phyloP scores from a whole-genome alignment of 2,329 filamentous ascomycete species.

The Aspergillus quadrilineatus region DNA sequence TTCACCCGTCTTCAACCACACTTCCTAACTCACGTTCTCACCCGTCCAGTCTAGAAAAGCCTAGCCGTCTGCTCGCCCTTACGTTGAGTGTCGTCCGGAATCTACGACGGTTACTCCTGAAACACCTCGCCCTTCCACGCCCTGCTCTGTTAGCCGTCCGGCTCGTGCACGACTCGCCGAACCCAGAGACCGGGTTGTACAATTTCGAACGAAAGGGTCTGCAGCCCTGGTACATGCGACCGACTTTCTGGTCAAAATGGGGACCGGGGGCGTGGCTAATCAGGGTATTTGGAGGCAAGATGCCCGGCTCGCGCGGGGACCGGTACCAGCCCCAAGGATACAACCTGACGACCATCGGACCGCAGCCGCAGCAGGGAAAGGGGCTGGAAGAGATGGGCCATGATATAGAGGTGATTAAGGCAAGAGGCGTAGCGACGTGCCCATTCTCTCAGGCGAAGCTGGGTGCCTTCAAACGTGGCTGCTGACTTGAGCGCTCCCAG shows the following conservation, averaged over 20 bases:
- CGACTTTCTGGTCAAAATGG: constrained; percentile 23
- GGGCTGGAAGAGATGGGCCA: constrained; percentile 19
- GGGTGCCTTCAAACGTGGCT: neutral
- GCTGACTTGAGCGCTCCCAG: no score
- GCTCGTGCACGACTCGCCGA: constrained; percentile 9
- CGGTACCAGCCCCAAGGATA: constrained; percentile 20
- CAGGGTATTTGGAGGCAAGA: constrained; percentile 23
- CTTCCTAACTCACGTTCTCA: no score
- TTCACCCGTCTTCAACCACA: no score
- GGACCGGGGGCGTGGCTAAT: constrained; percentile 18
- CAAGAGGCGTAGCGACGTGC: constrained; percentile 16
- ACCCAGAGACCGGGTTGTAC: constrained; percentile 15
- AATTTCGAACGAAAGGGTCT: constrained; percentile 16
- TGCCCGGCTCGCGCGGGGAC: constrained; percentile 16
- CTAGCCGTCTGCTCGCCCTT: neutral
- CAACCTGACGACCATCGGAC: constrained; percentile 22
- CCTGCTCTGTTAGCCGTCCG: constrained; percentile 1
- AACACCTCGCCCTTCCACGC: constrained; percentile 8
- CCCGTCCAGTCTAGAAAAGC: constrained; percentile 7
- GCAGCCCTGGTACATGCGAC: constrained; percentile 30
- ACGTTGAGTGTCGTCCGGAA: neutral
- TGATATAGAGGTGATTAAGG: constrained; percentile 16
- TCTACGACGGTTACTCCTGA: constrained; percentile 4
- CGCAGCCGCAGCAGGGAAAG: constrained; percentile 17
- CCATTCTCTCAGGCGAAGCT: constrained; percentile 18